A percentile compares a stretch with the other conserved stretches of the same genome.
Evolutionary conservation across 495 filamentous ascomycete genomes (phyloP).

Genomic region (Cudoniella acicularis): DNA sequence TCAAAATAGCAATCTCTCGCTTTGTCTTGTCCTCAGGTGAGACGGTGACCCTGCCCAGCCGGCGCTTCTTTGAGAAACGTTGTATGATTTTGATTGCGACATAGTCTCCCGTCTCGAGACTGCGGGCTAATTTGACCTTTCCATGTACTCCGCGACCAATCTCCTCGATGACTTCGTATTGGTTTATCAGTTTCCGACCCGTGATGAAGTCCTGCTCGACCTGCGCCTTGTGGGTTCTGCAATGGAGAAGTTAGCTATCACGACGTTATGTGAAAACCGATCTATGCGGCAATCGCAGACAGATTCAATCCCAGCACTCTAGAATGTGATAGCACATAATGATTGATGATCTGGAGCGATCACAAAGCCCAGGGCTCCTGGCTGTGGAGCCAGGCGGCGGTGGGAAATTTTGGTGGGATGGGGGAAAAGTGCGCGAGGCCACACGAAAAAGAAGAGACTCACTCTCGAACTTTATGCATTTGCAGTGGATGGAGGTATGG

Average conservation of each 20-base stretch:
- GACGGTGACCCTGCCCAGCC: conserved; percentile 68
- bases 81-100: conserved; percentile 99
- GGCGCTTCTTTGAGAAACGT: conserved; percentile 85
- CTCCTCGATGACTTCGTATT: conserved; percentile 95
- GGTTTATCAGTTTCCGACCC: conserved; percentile 92
- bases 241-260: background rate
- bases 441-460: conserved; percentile 26
- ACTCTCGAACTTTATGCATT: conserved; percentile 44
- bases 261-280: background rate
- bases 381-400: conserved; percentile 2
- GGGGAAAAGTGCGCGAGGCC: background rate
- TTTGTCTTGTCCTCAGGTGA: conserved; percentile 89
- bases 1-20: conserved; percentile 94
- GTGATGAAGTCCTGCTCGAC: conserved; percentile 83
- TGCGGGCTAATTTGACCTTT: conserved; percentile 90
- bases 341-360: background rate
- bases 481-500: conserved; percentile 31
- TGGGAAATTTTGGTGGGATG: conserved; percentile 6
- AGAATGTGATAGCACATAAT: background rate
- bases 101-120: conserved; percentile 69
- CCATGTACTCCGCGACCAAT: conserved; percentile 93
- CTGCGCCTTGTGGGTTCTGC: conserved; percentile 78
- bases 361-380: background rate
- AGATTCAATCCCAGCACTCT: background rate
- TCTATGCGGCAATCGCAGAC: background rate